These are phyloP conservation scores for Musa acuminata DNA, from an alignment of 176 grass and related monocot genomes.

Conservation along the genomic window DNA sequence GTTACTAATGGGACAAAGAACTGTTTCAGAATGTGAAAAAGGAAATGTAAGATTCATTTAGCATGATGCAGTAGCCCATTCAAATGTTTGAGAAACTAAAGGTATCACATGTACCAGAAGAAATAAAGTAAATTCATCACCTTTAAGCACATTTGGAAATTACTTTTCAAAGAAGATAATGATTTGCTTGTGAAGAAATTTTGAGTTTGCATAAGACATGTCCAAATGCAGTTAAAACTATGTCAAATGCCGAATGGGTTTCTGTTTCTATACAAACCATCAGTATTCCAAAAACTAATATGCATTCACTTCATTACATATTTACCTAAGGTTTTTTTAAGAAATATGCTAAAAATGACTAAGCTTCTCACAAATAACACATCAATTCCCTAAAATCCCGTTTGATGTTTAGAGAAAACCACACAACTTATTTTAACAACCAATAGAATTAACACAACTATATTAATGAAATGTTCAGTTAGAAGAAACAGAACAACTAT, in stretches of 20 bases:
- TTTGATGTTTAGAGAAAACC: background rate
- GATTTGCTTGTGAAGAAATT: background rate
- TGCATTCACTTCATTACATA: background rate
- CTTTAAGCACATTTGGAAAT: background rate
- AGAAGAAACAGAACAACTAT: background rate
- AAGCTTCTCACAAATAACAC: background rate
- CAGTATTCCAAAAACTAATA: background rate
- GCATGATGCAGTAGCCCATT: background rate
- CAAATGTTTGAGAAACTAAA: too few relatives aligned
- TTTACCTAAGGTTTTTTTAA: background rate
- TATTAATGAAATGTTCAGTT: background rate
- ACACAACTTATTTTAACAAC: background rate
- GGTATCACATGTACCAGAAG: too few relatives aligned
- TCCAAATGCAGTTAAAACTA: too few relatives aligned
- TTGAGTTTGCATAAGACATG: background rate
- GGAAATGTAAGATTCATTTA: background rate
- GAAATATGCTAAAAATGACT: background rate
- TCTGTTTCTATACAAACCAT: background rate
- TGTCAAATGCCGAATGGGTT: too few relatives aligned
- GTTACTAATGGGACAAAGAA: background rate
- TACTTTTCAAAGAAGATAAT: background rate
- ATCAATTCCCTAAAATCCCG: background rate
- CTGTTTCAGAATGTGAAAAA: background rate
- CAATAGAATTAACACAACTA: background rate
- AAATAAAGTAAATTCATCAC: background rate